These are phyloP conservation scores for Tylopilus sp. DNA, from an alignment of 768 basidiomycete genomes.

Conservation along the genomic window DNA sequence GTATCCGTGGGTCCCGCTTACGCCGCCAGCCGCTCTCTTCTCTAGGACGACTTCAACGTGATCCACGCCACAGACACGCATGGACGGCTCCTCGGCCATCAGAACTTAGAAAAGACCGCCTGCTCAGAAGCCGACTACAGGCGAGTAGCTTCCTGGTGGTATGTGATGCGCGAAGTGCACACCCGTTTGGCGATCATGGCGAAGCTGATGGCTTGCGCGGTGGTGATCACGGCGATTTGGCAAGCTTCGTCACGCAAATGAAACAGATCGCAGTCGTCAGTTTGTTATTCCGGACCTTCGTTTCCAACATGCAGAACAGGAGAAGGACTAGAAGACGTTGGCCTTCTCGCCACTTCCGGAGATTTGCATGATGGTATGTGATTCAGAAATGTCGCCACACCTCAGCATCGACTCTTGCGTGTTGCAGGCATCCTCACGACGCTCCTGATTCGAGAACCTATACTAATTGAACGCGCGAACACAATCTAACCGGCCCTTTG, in stretches of 20 bases:
- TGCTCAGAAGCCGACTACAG: constrained; percentile 78
- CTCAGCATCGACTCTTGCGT: neutral
- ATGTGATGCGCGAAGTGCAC: neutral
- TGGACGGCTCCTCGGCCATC: constrained; percentile 83
- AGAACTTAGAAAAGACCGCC: constrained; percentile 59
- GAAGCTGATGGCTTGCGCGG: constrained; percentile 19
- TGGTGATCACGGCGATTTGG: constrained; percentile 76
- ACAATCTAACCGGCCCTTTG: constrained; percentile 73
- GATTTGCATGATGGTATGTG: constrained; percentile 64
- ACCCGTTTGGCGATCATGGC: neutral
- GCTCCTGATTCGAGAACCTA: constrained; percentile 19
- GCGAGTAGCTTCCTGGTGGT: constrained; percentile 29
- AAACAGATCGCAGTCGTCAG: constrained; percentile 64
- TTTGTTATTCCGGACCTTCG: neutral
- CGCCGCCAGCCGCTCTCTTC: constrained; percentile 64
- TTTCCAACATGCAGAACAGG: constrained; percentile 26
- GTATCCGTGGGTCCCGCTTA: constrained; percentile 40
- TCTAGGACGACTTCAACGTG: constrained; percentile 89
- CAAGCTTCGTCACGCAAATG: constrained; percentile 84
- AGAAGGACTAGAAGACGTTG: constrained; percentile 76
- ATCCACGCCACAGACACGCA: constrained; percentile 85
- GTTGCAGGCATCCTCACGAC: constrained; percentile 64
- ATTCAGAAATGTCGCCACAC: neutral
- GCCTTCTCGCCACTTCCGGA: constrained; percentile 81
- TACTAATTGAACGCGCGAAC: neutral